phyloP scores from a whole-genome alignment of 2,329 filamentous ascomycete genomes.

The Alternaria postmessia region DNA sequence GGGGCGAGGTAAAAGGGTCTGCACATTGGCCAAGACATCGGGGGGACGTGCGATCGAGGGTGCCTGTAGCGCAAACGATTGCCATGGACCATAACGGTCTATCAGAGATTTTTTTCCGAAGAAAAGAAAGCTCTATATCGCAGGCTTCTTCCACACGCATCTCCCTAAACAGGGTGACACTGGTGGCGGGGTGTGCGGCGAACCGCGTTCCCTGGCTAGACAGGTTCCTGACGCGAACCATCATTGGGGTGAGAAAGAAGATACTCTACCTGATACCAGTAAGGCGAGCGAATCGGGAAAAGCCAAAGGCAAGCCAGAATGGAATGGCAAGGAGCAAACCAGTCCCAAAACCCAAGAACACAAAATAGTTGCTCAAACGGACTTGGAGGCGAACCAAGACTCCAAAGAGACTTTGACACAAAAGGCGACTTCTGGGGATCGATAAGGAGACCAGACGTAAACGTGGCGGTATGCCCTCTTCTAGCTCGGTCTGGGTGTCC shows the following conservation, averaged over 20 bases:
- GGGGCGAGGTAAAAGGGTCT: conserved; percentile 10
- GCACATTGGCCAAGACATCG: conserved; percentile 22
- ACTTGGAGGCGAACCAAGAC: conserved; percentile 10
- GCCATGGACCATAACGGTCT: conserved; percentile 36
- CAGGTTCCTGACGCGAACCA: conserved; percentile 30
- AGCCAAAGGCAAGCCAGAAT: conserved; percentile 7
- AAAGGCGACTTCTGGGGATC: background rate
- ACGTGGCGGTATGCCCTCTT: background rate
- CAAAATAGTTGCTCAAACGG: background rate
- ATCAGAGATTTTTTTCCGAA: conserved; percentile 16
- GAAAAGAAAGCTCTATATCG: conserved; percentile 26
- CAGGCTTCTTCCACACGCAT: conserved; percentile 38
- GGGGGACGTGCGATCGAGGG: conserved; percentile 24
- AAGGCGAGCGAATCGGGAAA: conserved; percentile 8
- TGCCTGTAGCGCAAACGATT: conserved; percentile 27
- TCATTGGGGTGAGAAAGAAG: conserved; percentile 23
- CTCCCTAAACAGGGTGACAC: conserved; percentile 33
- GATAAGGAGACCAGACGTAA: background rate
- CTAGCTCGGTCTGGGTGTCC: background rate
- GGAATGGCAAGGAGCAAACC: conserved; percentile 14
- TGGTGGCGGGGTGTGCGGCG: conserved; percentile 28
- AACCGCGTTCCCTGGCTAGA: conserved; percentile 25
- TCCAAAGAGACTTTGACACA: conserved; percentile 5
- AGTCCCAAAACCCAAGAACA: conserved; percentile 13
- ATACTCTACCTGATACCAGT: conserved; percentile 25